Base-by-base conservation (phyloP, 208 protist species). In the Leptomonas pyrrhocoris region DNA sequence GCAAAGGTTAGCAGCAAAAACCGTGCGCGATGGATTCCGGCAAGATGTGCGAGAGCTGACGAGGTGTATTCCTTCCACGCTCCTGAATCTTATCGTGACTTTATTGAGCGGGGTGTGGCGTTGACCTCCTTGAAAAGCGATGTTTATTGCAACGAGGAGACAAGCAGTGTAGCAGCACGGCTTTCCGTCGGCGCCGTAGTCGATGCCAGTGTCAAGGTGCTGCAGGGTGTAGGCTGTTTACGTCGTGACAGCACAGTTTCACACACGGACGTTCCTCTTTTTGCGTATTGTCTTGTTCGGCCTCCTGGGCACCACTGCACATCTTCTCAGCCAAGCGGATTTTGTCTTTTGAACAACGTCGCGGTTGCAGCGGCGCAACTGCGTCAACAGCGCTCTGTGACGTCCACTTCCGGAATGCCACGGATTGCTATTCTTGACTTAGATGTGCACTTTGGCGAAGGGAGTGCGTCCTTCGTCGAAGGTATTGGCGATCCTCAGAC, bases 361-460 rank as follows among this genome's bases (percentile, higher is more conserved):
- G 92, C 90, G 2, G 74, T 97, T 21, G 92, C 91, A 2, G 80
- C 82, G 13, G 54, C 68, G 48, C 77, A 85, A 51, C 54, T 93
- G 38, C 80, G 85, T 30, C 21, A 57, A 23, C 62, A 66, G 12
- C 43, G 68, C 45, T 27, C 27, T 12, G 21, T 70, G 2, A 46
- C 50, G 27, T 45, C 56, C 19, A 34, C 59, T 49, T 46, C 46
- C 23, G 56, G 70, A 23, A 34, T 64, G 19, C 69, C 71, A 19
- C 79, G 80, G 18, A 81, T 98, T 62, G 83, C 86, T 0, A 94
- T 98, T 50, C 49, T 98, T 16, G 94, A 98, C 59, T 78, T 95
- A 62, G 96, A 98, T 69, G 85, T 98, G 7, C 96, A 98, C 69
- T 95, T 97, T 65, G 96, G 94, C 25, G 95, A 98, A 73, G 96